Base-by-base conservation (phyloP, 2,329 filamentous ascomycete genomes). In the Ramichloridium luteum region DNA sequence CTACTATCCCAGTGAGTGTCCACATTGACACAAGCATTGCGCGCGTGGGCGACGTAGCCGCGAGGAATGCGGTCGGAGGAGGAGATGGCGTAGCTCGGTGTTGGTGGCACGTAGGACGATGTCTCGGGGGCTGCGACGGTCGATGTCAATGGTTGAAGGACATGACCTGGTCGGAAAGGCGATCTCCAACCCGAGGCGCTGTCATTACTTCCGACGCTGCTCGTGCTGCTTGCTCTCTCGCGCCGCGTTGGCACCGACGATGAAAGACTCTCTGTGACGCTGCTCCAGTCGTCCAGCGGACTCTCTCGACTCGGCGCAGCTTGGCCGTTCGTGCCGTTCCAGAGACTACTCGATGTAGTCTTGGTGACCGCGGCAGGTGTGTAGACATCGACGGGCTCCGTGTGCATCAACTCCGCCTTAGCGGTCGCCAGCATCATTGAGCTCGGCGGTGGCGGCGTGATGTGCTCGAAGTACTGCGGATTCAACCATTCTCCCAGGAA, bases 1-100 rank as follows among this genome's bases (percentile, higher is more conserved):
- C 86, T 88, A 37, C 86, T 94, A 51, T 98, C 86, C 88, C 90
- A 98, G 47, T 88, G 80, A 49, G 83, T 92, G 56, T 98, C 90
- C n/a, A 94, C 69, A 30, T 80, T 70, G 4, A 82, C 67, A 50
- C 85, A 96, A 9, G 79, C 74, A 51, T 96, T 84, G 39, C 85
- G 74, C 6, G 88, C 88, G 58, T 98, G 90, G 1, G 83, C 73
- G 12, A 93, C 81, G 52, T 92, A 93, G 2, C 88, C 90, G 3
- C 74, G 64, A 0, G 90, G 90, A 36, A 96, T 94, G 5, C 78
- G 75, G 27, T 84, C 78, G 5, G 78, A 77, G 5, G 71, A 68
- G 0, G 82, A 88, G 6, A 94, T 70, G 1, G 88, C 83, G 55
- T 93, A 94, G 11, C 76, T 73, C 1, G 88, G 86, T 4, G 73